Percentiles rank a stretch among this genome's conserved stretches.
These are phyloP conservation scores for Cystoderma amianthinum DNA, from an alignment of 768 basidiomycete species.

Conservation along the genomic window DNA sequence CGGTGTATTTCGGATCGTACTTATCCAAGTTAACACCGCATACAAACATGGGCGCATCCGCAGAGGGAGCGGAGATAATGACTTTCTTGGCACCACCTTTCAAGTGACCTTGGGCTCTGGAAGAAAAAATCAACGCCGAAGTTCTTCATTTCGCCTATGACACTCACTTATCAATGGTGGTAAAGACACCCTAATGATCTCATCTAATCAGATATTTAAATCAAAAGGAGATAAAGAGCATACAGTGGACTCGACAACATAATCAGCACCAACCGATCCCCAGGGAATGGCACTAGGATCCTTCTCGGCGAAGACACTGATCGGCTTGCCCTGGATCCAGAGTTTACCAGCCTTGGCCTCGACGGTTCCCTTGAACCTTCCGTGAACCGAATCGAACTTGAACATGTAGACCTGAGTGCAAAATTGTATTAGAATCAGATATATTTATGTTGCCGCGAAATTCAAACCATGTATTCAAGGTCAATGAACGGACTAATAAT, in stretches of 20 bases:
- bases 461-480: slow-evolving; percentile 89
- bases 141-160: too few species aligned
- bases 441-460: too few species aligned
- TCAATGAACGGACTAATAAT: slow-evolving; percentile 87
- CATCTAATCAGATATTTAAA: slow-evolving; percentile 7
- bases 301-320: slow-evolving; percentile 77
- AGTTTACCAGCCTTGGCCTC: slow-evolving; percentile 87
- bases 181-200: slow-evolving; percentile 98
- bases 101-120: slow-evolving; percentile 82
- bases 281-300: slow-evolving; percentile 86
- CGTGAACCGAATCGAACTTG: slow-evolving; percentile 94
- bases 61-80: slow-evolving; percentile 98
- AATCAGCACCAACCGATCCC: slow-evolving; percentile 76
- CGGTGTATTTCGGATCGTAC: slow-evolving; percentile 84
- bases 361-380: slow-evolving; percentile 84
- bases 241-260: slow-evolving; percentile 95
- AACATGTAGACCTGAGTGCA: slow-evolving; percentile 89
- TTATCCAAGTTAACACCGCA: slow-evolving; percentile 91
- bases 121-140: too few species aligned
- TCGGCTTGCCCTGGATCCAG: slow-evolving; percentile 68
- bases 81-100: slow-evolving; percentile 99
- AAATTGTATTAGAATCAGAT: neutral
- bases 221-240: too few species aligned
- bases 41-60: slow-evolving; percentile 93
- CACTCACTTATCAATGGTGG: slow-evolving; percentile 79